Evolutionary conservation across 495 filamentous ascomycete genomes (phyloP), one percentile per base, ranked within the genome.

Genomic region (Daldinia concentrica): DNA sequence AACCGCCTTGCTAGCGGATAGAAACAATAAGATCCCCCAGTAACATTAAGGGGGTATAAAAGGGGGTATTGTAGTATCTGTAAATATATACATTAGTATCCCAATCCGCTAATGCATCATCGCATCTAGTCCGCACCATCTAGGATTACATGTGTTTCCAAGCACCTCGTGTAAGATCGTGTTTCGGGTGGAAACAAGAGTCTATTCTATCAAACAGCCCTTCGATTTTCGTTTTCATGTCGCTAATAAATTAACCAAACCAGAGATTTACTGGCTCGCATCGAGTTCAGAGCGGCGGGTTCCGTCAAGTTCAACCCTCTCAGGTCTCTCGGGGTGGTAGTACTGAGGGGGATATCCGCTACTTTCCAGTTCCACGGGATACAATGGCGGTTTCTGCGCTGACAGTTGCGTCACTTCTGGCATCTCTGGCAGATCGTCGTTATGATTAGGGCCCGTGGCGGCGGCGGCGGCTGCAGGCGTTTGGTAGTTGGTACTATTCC

Each of bases 301-400:
- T 22, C 43, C 43, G 43, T 48, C 43, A 6, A 48, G 17, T 11
- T 48, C 43, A 24, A 48, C 17, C 9, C 19, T 22, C 43, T 3
- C 43, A 8, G 43, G 9, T 22, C 22, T 36, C 6, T 52, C 50
- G 50, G 17, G 54, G 30, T 57, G 9, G 52, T 56, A 37, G 29
- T 57, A 57, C 15, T 32, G 29, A 12, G 26, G 26, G 6, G 30
- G 54, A 17, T 57, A 36, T 17, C 27, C 27, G 29, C 29, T n/a
- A 17, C 54, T 30, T 8, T 57, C 54, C 30, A 57, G n/a, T 17
- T 57, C 54, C 15, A 36, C 54, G 54, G 54, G 54, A 12, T 57
- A 57, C 7, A 57, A 36, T 1, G 54, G 54, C 30, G 54, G 54
- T 36, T 57, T 57, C 54, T 57, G 54, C 17, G 30, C n/a, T 22